Base-by-base conservation (phyloP, 2,329 filamentous ascomycete genomes). In the Aulographum hederae region DNA sequence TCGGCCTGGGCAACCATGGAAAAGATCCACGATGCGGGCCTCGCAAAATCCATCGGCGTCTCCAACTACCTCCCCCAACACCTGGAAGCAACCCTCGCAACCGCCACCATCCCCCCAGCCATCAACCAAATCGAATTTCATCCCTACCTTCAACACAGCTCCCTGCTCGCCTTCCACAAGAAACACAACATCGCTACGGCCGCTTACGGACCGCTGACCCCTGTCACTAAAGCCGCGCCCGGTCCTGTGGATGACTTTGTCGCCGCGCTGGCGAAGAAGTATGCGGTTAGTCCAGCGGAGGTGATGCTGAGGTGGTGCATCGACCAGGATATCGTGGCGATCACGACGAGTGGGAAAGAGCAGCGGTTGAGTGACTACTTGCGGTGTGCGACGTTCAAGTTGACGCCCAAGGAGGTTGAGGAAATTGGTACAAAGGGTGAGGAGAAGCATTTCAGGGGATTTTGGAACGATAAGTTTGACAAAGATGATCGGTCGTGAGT, bases 71-170 rank as follows among this genome's bases (percentile, higher is more conserved):
- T 65, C 4, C 57, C 62, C 16, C 46, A 52, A 15, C 63, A 75
- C 36, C 53, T 75, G 13, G 58, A 69, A 28, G 57, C 60, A 8
- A 60, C 66, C 14, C 51, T 69, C 32, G 60, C 61, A 33, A 58
- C 54, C 0, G 63, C 65, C n/a, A 61, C 53, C 25, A 57, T 71
- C 8, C 52, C 58, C 2, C 73, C 73, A 1, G 68, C 68, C 2
- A 64, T 66, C 41, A 78, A 78, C 52, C 73, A 78, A 52, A 69
- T 78, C 39, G 73, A 78, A 47, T 69, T 69, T 32, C 72, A 78
- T 47, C 71, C 73, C 2, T 75, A 74, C 43, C 58, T 78, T 8
- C 73, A 76, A 46, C 73, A 69, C 45, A 16, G 19, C 30, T 10
- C 11, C 8, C 52, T 79, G 18, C 49, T 73, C 5, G 54, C 62